These are phyloP conservation scores for Boletus edulis DNA, from an alignment of 768 basidiomycete species.

Conservation along the genomic window DNA sequence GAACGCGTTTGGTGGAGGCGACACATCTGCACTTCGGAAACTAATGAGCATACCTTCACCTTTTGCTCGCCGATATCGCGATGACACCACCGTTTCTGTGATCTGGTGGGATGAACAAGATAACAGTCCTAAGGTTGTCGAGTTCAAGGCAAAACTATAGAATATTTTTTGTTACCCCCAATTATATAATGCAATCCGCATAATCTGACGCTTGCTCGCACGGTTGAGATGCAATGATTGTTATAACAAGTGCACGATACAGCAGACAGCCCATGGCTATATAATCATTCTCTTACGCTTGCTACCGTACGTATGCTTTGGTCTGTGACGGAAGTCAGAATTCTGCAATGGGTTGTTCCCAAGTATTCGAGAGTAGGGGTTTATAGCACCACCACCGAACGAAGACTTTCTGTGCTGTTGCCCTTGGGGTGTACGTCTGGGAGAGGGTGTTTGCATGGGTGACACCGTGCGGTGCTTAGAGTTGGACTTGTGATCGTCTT, in stretches of 20 bases:
- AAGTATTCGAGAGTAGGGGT: conserved; percentile 35
- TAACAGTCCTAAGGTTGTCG: conserved; percentile 33
- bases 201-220: background rate
- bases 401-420: conserved; percentile 27
- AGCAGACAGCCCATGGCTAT: conserved; percentile 25
- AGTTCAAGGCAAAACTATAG: conserved; percentile 53
- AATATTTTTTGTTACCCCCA: background rate
- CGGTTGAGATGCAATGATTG: background rate
- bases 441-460: conserved; percentile 22
- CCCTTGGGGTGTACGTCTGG: conserved; percentile 19
- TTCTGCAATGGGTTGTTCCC: conserved; percentile 36
- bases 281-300: conserved; percentile 36
- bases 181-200: background rate
- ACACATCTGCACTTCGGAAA: conserved; percentile 54
- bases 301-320: conserved; percentile 28
- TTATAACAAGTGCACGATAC: conserved; percentile 6
- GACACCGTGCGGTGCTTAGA: conserved; percentile 19
- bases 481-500: conserved; percentile 24
- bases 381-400: conserved; percentile 30
- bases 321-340: conserved; percentile 22
- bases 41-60: conserved; percentile 83
- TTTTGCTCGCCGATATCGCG: conserved; percentile 70
- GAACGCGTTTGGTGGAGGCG: conserved; percentile 89
- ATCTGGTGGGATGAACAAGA: conserved; percentile 79
- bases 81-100: conserved; percentile 84